Evolutionary conservation across 1,284 basidiomycete species (phyloP).

Genomic region (Naganishia sp.): DNA sequence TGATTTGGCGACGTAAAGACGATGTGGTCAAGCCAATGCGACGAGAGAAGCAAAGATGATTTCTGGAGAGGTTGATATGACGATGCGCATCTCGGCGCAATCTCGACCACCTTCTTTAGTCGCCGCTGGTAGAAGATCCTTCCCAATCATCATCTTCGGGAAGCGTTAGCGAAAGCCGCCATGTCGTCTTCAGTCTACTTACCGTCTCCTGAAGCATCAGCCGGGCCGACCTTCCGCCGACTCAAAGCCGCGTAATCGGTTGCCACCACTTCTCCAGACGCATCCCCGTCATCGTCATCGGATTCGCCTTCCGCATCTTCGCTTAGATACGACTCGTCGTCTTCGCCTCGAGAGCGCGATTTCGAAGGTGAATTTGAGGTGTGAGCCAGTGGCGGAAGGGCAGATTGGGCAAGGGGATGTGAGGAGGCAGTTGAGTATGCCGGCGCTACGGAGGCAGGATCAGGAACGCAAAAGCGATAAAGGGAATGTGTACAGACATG

Average conservation of each 20-base stretch:
- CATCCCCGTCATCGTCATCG: constrained; percentile 10
- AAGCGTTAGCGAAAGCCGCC: not conserved
- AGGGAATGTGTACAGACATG: not conserved
- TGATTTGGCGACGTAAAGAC: not conserved
- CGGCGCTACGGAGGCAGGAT: not conserved
- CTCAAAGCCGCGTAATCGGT: not conserved
- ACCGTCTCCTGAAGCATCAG: constrained; percentile 21
- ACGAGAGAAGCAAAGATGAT: not conserved
- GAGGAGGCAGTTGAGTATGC: constrained; percentile 9
- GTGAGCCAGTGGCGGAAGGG: not conserved
- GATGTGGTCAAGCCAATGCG: not conserved
- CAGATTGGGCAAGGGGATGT: constrained; percentile 26
- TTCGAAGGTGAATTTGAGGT: constrained; percentile 6
- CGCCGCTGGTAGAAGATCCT: constrained; percentile 18
- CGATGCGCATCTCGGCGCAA: not conserved
- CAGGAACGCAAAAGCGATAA: not conserved
- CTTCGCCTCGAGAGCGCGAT: not conserved
- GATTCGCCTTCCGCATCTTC: constrained; percentile 24
- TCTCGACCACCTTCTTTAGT: not conserved
- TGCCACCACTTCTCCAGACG: constrained; percentile 1
- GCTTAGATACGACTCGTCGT: constrained; percentile 5
- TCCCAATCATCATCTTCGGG: constrained; percentile 21
- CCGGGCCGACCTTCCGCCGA: not conserved
- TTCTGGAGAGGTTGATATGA: not conserved
- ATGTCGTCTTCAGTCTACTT: not conserved